Evolutionary conservation across 176 grass and related monocot genomes (phyloP).

Genomic region (Carex littledalei): DNA sequence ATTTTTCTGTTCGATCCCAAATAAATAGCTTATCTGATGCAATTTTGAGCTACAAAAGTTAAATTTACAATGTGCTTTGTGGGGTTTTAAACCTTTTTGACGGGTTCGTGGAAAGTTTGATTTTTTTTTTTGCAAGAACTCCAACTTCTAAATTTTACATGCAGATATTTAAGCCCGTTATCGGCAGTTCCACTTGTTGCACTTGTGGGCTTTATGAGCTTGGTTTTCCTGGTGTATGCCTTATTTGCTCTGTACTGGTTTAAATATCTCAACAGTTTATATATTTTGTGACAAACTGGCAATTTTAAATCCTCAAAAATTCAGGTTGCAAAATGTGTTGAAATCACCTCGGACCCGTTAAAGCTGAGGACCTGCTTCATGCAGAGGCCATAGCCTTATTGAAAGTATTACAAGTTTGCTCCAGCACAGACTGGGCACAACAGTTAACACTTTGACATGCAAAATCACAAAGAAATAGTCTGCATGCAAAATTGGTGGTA

Average conservation of each 20-base stretch:
- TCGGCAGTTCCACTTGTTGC: slow-evolving; percentile 83
- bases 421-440: too few species aligned
- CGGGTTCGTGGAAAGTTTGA: background rate
- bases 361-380: too few species aligned
- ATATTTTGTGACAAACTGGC: slow-evolving; percentile 1
- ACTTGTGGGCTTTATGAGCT: slow-evolving; percentile 91
- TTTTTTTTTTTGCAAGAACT: background rate
- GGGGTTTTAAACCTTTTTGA: background rate
- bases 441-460: too few species aligned
- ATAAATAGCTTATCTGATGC: background rate
- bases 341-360: slow-evolving; percentile 24
- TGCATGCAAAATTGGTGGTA: too few species aligned
- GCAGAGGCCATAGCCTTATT: too few species aligned
- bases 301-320: slow-evolving; percentile 26
- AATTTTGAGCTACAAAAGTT: background rate
- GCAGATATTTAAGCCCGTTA: slow-evolving; percentile 87
- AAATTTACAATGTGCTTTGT: background rate
- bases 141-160: slow-evolving; percentile 11
- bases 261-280: background rate
- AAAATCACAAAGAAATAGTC: too few species aligned
- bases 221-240: slow-evolving; percentile 82
- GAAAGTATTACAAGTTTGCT: too few species aligned
- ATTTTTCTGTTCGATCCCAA: background rate
- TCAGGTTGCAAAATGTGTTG: slow-evolving; percentile 95
- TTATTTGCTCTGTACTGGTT: background rate